These are phyloP conservation scores for Cercospora canescens DNA, from an alignment of 2,329 filamentous ascomycete species.

Conservation along the genomic window DNA sequence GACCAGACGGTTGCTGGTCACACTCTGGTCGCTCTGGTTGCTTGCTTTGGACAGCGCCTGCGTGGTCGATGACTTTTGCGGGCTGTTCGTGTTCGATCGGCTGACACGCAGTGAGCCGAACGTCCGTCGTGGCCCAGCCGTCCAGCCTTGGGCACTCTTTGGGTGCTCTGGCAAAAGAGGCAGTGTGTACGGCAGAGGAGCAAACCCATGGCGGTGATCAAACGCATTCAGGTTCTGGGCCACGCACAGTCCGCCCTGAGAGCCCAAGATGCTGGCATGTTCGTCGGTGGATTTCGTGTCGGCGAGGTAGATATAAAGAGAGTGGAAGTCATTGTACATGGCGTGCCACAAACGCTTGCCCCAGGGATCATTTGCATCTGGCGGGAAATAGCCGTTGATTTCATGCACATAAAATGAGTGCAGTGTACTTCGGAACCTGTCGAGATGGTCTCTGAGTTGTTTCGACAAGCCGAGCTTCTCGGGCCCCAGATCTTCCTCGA, in stretches of 20 bases:
- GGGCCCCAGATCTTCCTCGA: conserved; percentile 69
- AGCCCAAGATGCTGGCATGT: conserved; percentile 32
- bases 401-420: conserved; percentile 65
- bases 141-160: conserved; percentile 22
- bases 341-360: conserved; percentile 58
- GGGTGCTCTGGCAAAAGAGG: conserved; percentile 62
- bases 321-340: conserved; percentile 70
- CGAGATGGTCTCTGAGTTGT: conserved; percentile 65
- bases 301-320: conserved; percentile 69
- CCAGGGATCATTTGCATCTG: conserved; percentile 54
- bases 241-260: conserved; percentile 68
- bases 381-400: conserved; percentile 69
- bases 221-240: conserved; percentile 68
- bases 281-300: conserved; percentile 53
- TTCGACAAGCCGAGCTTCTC: conserved; percentile 64
- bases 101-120: conserved; percentile 11
- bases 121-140: conserved; percentile 29
- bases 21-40: conserved; percentile 41
- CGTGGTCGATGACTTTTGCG: conserved; percentile 43
- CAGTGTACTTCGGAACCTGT: conserved; percentile 70
- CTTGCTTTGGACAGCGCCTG: conserved; percentile 55
- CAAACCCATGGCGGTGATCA: conserved; percentile 61
- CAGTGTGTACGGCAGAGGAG: conserved; percentile 63
- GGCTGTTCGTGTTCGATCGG: not conserved
- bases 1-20: conserved; percentile 56